A percentile compares a stretch with the other conserved stretches of the same genome.
Evolutionary conservation across 257 asterid genomes (phyloP).

Genomic region (Craterostigma plantagineum): DNA sequence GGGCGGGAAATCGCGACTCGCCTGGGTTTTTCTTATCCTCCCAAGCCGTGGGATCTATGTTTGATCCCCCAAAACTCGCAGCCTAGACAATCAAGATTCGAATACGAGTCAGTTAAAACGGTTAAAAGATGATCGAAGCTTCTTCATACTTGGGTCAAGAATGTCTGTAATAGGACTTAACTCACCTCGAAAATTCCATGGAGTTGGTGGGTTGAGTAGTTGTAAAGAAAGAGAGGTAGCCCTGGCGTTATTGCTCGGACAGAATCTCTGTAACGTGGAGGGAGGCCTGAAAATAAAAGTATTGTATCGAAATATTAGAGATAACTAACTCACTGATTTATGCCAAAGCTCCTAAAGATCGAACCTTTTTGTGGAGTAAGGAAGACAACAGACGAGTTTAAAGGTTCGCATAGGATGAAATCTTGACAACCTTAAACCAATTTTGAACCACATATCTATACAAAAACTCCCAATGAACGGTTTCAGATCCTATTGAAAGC

Average conservation of each 20-base stretch:
- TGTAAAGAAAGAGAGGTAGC: conserved; percentile 75
- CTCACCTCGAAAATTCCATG: conserved; percentile 84
- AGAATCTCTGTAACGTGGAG: conserved; percentile 85
- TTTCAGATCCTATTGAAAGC: too few relatives aligned
- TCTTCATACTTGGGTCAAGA: too few relatives aligned
- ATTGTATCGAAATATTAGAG: neutral
- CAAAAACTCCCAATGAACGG: too few relatives aligned
- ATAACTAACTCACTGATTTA: too few relatives aligned
- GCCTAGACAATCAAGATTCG: conserved; percentile 26
- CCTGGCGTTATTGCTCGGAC: conserved; percentile 92
- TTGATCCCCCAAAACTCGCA: conserved; percentile 86
- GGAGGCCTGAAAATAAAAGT: conserved; percentile 41
- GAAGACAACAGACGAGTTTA: too few relatives aligned
- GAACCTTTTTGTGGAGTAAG: too few relatives aligned
- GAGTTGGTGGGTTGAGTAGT: conserved; percentile 86
- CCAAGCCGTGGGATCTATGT: conserved; percentile 93
- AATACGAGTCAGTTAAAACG: neutral
- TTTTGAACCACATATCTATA: too few relatives aligned
- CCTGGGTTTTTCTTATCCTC: conserved; percentile 90
- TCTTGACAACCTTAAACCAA: too few relatives aligned
- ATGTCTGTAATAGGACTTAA: neutral
- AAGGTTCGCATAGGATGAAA: too few relatives aligned
- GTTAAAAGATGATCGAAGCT: too few relatives aligned
- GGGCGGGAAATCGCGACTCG: conserved; percentile 95
- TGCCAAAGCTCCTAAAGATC: too few relatives aligned